A percentile compares a stretch with the other conserved stretches of the same genome.
phyloP scores from a whole-genome alignment of 179 eudicot genomes.

The Silene noctiflora region DNA sequence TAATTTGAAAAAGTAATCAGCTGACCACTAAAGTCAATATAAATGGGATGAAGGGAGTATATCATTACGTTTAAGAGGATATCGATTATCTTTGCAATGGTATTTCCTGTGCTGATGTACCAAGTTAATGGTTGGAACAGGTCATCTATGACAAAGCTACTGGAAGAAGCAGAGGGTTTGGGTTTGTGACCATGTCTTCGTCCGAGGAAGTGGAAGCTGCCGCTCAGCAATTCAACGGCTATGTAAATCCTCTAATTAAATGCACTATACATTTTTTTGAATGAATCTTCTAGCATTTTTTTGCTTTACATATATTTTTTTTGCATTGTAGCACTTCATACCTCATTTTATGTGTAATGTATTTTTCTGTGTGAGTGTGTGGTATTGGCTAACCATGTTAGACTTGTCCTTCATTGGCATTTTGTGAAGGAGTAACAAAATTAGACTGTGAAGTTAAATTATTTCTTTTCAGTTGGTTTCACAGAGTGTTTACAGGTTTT shows the following conservation, averaged over 20 bases:
- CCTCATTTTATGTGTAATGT: neutral
- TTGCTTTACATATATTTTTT: too few species aligned
- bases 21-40: too few species aligned
- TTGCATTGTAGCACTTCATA: neutral
- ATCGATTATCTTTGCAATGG: neutral
- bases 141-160: slow-evolving; percentile 86
- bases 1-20: too few species aligned
- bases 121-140: slow-evolving; percentile 35
- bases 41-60: too few species aligned
- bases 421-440: neutral
- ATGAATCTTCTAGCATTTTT: too few species aligned
- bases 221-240: slow-evolving; percentile 75
- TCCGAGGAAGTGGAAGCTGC: slow-evolving; percentile 76
- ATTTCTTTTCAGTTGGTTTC: neutral
- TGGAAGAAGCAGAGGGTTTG: slow-evolving; percentile 97
- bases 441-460: neutral
- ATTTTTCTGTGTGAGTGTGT: neutral
- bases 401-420: neutral
- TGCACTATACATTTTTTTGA: neutral
- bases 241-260: slow-evolving; percentile 44
- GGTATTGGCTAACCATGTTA: neutral
- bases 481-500: too few species aligned
- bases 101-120: neutral
- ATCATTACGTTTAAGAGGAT: too few species aligned
- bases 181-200: slow-evolving; percentile 90